Conservation (phyloP, 2,329 filamentous ascomycete species). For the Chalaropsis thielavioides region DNA sequence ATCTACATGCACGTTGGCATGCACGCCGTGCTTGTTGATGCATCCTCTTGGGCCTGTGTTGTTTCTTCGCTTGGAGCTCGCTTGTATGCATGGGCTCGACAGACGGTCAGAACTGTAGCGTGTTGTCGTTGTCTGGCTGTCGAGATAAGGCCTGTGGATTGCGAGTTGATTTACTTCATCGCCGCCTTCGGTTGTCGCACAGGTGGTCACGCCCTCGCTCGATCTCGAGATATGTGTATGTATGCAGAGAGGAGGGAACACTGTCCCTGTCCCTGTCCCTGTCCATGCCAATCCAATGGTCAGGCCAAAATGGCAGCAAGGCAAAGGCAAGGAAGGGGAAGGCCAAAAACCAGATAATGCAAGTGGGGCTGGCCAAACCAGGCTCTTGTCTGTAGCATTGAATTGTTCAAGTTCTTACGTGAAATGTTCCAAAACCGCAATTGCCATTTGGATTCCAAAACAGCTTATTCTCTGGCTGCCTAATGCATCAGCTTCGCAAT, state of each 20-base stretch:
- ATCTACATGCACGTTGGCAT: background rate
- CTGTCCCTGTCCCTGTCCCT: no score
- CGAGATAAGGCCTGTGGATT: background rate
- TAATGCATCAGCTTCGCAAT: background rate
- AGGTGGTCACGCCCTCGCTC: background rate
- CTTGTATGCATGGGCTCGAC: background rate
- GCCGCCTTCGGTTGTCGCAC: background rate
- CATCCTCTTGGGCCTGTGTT: background rate
- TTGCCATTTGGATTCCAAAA: background rate
- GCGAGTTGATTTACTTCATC: background rate
- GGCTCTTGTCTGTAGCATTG: background rate
- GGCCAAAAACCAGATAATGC: background rate
- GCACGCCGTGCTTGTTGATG: background rate
- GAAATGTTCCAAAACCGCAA: background rate
- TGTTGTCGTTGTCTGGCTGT: background rate
- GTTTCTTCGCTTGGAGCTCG: background rate
- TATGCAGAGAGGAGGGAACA: no score
- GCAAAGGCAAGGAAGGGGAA: background rate
- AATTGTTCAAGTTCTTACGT: background rate
- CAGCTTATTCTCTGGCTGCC: background rate
- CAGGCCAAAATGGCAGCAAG: background rate
- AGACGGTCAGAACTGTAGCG: no score
- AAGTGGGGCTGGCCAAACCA: background rate
- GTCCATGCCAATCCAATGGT: no score
- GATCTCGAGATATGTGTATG: no score